Evolutionary conservation across 1,284 basidiomycete species (phyloP).

Genomic region (Xerocomus amazonicus): DNA sequence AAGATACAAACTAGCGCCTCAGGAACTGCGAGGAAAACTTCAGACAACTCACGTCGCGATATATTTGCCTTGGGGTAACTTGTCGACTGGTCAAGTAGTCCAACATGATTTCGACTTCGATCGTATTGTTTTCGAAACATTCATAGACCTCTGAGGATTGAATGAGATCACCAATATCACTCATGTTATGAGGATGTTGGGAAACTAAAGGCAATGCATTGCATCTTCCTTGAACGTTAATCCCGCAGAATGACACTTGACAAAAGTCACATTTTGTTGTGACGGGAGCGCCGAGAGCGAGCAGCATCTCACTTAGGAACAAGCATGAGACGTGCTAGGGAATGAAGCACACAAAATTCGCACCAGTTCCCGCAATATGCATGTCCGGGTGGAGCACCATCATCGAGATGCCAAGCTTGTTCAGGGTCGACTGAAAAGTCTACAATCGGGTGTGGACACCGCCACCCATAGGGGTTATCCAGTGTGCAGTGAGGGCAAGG

Average conservation of each 20-base stretch:
- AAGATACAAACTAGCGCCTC: conserved; percentile 6
- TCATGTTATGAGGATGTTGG: conserved; percentile 67
- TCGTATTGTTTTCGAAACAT: conserved; percentile 66
- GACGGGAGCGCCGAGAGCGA: conserved; percentile 63
- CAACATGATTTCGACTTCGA: conserved; percentile 76
- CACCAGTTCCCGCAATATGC: conserved; percentile 75
- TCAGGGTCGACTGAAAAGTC: conserved; percentile 64
- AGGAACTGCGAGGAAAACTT: conserved; percentile 3
- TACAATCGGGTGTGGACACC: conserved; percentile 67
- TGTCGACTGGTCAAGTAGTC: conserved; percentile 64
- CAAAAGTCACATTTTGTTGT: conserved; percentile 80
- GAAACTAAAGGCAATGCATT: conserved; percentile 49
- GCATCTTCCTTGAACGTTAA: conserved; percentile 67
- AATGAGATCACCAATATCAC: conserved; percentile 64
- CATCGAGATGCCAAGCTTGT: conserved; percentile 67
- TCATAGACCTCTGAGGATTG: conserved; percentile 72
- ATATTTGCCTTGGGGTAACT: conserved; percentile 64
- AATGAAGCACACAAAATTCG: conserved; percentile 8
- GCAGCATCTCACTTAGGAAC: conserved; percentile 57
- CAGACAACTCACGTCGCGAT: conserved; percentile 54
- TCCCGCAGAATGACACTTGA: conserved; percentile 72
- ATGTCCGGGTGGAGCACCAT: conserved; percentile 71
- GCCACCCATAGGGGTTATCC: conserved; percentile 67
- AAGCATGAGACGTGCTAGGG: conserved; percentile 5
- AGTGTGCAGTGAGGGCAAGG: conserved; percentile 71